These are phyloP conservation scores for Beta lomatogona DNA, from an alignment of 179 eudicot genomes.

Conservation along the genomic window DNA sequence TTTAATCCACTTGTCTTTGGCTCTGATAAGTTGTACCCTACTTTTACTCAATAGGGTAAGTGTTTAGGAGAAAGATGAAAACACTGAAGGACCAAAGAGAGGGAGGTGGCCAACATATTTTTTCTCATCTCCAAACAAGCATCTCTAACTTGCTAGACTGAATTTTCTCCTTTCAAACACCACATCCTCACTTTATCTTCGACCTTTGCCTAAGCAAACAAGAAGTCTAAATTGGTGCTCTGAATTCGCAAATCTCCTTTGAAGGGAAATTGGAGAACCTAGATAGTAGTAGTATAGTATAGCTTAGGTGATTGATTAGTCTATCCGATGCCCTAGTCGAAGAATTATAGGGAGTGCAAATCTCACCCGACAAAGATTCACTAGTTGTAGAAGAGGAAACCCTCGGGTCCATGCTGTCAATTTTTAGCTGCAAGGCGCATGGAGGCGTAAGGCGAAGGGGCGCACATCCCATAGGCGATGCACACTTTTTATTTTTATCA, in stretches of 20 bases:
- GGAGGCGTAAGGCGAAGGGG: too few species aligned
- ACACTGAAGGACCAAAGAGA: background rate
- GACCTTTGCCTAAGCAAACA: background rate
- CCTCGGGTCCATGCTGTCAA: background rate
- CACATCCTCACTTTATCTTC: too few species aligned
- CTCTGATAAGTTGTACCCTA: background rate
- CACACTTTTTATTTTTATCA: too few species aligned
- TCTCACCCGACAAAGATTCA: background rate
- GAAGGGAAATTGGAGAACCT: background rate
- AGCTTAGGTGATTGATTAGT: background rate
- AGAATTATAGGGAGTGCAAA: background rate
- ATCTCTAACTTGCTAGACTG: background rate
- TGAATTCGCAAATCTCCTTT: background rate
- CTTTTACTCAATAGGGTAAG: background rate
- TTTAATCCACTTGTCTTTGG: background rate
- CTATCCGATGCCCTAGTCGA: background rate
- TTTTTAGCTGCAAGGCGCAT: background rate
- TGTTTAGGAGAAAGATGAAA: background rate
- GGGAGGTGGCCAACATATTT: background rate
- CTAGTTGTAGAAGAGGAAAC: background rate
- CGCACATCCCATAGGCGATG: too few species aligned
- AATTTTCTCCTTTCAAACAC: background rate
- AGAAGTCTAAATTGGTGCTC: background rate
- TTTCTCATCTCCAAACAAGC: background rate
- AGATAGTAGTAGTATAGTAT: background rate